These are phyloP conservation scores for Lichtheimia corymbifera DNA, from an alignment of 371 early-diverging fungal genomes.

Conservation along the genomic window DNA sequence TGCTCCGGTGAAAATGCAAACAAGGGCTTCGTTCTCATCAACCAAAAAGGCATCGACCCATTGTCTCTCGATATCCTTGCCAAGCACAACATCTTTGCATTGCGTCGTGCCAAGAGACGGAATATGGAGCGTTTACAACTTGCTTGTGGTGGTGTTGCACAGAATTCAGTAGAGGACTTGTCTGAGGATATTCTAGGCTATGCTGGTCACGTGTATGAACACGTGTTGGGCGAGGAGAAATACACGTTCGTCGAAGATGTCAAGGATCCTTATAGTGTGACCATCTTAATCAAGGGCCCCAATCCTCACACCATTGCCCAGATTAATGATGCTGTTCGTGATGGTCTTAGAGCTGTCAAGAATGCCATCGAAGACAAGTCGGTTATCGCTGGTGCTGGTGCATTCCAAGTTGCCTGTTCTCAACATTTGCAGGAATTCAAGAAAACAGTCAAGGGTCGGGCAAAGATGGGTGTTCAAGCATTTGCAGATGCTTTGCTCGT, in stretches of 20 bases:
- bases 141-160: slow-evolving; percentile 97
- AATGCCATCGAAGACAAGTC: slow-evolving; percentile 94
- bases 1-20: slow-evolving; percentile 76
- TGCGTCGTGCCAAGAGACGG: slow-evolving; percentile 99
- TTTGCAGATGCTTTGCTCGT: slow-evolving; percentile 96
- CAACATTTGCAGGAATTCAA: slow-evolving; percentile 86
- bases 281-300: slow-evolving; percentile 97
- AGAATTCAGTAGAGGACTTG: slow-evolving; percentile 97
- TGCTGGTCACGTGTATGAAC: slow-evolving; percentile 96
- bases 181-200: slow-evolving; percentile 88
- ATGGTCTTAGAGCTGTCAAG: slow-evolving; percentile 97
- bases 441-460: slow-evolving; percentile 88
- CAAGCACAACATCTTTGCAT: slow-evolving; percentile 96
- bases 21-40: slow-evolving; percentile 96
- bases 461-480: slow-evolving; percentile 96
- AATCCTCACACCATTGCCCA: slow-evolving; percentile 95
- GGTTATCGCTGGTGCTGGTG: slow-evolving; percentile 97
- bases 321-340: slow-evolving; percentile 97
- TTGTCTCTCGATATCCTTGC: slow-evolving; percentile 97
- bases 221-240: slow-evolving; percentile 98
- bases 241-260: slow-evolving; percentile 99
- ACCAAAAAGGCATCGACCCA: slow-evolving; percentile 99
- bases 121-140: slow-evolving; percentile 99
- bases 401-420: slow-evolving; percentile 90
- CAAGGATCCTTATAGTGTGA: slow-evolving; percentile 91